phyloP scores from a whole-genome alignment of 2,329 filamentous ascomycete species.

The Fusarium denticulatum region DNA sequence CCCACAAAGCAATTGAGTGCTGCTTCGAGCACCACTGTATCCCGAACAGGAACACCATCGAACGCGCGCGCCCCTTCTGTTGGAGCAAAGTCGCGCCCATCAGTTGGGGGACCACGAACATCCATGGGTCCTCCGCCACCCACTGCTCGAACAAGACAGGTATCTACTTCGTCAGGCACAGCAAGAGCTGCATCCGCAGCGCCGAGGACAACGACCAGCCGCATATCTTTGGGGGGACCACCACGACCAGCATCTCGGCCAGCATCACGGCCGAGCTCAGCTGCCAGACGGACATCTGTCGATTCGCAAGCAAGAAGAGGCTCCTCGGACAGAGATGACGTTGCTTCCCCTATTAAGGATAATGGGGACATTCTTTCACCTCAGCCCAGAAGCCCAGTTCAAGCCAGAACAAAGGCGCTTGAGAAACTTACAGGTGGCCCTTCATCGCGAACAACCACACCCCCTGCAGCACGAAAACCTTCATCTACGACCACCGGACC shows the following conservation, averaged over 20 bases:
- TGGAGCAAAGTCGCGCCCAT: conserved; percentile 63
- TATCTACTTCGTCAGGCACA: conserved; percentile 55
- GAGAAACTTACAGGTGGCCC: conserved; percentile 60
- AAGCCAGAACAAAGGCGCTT: conserved; percentile 60
- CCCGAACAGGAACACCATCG: conserved; percentile 73
- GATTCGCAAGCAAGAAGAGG: conserved; percentile 58
- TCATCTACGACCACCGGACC: conserved; percentile 42
- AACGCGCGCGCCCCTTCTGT: conserved; percentile 59
- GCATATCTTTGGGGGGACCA: conserved; percentile 52
- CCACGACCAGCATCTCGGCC: conserved; percentile 48
- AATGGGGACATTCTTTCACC: conserved; percentile 62
- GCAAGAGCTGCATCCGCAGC: conserved; percentile 47
- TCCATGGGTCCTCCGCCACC: conserved; percentile 74
- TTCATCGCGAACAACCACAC: conserved; percentile 43
- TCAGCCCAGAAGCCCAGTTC: conserved; percentile 61
- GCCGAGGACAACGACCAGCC: conserved; percentile 53
- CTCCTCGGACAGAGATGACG: conserved; percentile 50
- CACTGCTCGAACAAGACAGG: conserved; percentile 55
- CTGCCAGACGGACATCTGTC: conserved; percentile 57
- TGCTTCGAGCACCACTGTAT: conserved; percentile 67
- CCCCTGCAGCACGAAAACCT: conserved; percentile 47
- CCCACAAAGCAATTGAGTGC: conserved; percentile 76
- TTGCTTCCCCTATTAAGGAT: conserved; percentile 58
- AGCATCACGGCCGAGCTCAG: conserved; percentile 50
- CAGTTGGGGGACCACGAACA: conserved; percentile 63